Base-by-base conservation (phyloP, 768 basidiomycete genomes). In the Pisolithus orientalis region DNA sequence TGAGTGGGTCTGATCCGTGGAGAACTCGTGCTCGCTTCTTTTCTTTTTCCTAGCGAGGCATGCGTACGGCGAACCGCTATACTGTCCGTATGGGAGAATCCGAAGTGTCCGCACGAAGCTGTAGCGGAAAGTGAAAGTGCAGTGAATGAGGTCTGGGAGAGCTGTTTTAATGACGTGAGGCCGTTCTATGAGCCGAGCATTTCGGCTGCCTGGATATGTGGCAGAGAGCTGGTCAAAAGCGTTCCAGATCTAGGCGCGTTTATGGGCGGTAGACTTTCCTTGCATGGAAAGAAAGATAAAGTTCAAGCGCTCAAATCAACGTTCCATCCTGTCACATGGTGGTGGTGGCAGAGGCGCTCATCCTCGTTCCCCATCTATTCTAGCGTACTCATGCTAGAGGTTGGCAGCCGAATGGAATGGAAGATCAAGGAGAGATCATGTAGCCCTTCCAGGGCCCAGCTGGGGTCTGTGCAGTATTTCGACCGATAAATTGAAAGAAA, bases 121-220 rank as follows among this genome's bases (percentile, higher is more conserved):
- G 74, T 87, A 25, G 95, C 94, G 10, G 92, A 94, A 66, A 78
- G 80, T 52, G 92, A 94, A 66, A 78, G 80, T 52, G 93, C 84
- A 1, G 94, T 98, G 44, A 96, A 97, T 58, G 90, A 96, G 66
- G 95, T 95, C 32, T 99, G 90, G 88, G 93, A 93, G 62, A 93
- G 90, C 59, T 99, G 95, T 68, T 94, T 90, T 70, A 85, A 80
- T 37, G 96, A 98, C 65, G 97, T 94, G 6, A 72, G 95, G 56
- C 95, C 96, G 8, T 99, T 97, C 66, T 95, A 98, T 67, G 94
- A 98, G 85, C 91, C 91, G 60, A 50, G 65, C 56, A 11, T 6
- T 37, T 8, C 25, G 11, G 28, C 1, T 34, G 24, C 16, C 13
- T 25, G 46, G 3, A 21, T 32, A 6, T 45, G 37, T 32, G 27